Evolutionary conservation across 1,139 yeast species (phyloP).

Genomic region (Nakaseomyces uthaithaninus): DNA sequence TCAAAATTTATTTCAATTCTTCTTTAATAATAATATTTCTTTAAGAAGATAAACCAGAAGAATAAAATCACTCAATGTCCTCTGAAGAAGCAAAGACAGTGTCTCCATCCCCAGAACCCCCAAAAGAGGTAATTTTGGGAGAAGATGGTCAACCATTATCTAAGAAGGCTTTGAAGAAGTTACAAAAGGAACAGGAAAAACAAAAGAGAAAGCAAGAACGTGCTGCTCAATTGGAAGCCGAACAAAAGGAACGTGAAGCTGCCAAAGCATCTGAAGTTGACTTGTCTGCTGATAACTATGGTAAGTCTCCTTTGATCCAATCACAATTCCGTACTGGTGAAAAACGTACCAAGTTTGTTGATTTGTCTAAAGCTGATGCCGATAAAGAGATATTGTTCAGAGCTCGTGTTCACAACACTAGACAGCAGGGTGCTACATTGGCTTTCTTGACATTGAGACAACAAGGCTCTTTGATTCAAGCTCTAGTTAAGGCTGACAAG

Average conservation of each 20-base stretch:
- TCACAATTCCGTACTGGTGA: conserved; percentile 55
- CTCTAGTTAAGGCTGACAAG: conserved; percentile 55
- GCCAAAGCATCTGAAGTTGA: conserved; percentile 52
- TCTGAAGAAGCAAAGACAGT: conserved; percentile 14
- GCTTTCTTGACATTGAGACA: conserved; percentile 87
- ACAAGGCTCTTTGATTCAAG: conserved; percentile 76
- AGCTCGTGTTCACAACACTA: conserved; percentile 87
- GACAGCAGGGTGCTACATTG: conserved; percentile 95
- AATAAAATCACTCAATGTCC: too few relatives aligned
- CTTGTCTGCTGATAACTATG: conserved; percentile 81
- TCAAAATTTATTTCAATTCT: not conserved
- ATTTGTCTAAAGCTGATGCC: conserved; percentile 52
- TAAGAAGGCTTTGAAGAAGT: conserved; percentile 89
- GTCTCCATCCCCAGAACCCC: conserved; percentile 9
- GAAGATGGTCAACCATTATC: conserved; percentile 93
- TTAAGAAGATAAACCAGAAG: conserved; percentile 14
- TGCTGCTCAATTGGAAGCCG: conserved; percentile 81
- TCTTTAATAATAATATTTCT: conserved; percentile 5
- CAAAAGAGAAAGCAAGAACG: conserved; percentile 88
- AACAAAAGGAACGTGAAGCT: conserved; percentile 61
- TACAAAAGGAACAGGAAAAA: conserved; percentile 89
- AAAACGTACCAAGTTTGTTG: conserved; percentile 48
- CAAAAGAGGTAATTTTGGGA: conserved; percentile 36
- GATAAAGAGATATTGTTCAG: conserved; percentile 78
- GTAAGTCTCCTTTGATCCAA: conserved; percentile 81